These are phyloP conservation scores for Colletotrichum gigasporum DNA, from an alignment of 2,329 filamentous ascomycete genomes.

Conservation along the genomic window DNA sequence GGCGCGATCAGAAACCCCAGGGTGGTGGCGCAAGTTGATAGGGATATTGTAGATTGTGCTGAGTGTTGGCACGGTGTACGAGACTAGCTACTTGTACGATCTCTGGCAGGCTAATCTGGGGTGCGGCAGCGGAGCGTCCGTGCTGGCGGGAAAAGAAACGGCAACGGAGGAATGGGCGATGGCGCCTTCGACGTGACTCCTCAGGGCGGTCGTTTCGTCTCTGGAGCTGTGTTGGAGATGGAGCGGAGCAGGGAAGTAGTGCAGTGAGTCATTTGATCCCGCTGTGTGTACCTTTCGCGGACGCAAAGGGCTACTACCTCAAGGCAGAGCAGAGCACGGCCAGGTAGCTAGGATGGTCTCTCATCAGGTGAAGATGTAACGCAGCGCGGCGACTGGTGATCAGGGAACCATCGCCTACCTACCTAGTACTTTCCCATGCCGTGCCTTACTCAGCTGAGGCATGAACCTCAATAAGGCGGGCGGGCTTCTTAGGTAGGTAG, in stretches of 20 bases:
- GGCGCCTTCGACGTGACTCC: background rate
- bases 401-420: background rate
- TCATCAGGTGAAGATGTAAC: background rate
- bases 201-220: background rate
- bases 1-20: constrained; percentile 29
- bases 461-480: too few species aligned
- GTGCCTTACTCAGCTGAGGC: too few species aligned
- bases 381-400: background rate
- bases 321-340: background rate
- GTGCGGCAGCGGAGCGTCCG: constrained; percentile 11
- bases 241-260: background rate
- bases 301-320: too few species aligned
- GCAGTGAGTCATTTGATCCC: constrained; percentile 15
- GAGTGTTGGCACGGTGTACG: background rate
- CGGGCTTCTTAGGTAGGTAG: too few species aligned
- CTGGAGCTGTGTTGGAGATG: constrained; percentile 1
- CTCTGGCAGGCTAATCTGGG: constrained; percentile 6
- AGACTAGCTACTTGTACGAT: too few species aligned
- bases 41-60: constrained; percentile 8
- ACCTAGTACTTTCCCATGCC: too few species aligned
- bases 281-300: background rate
- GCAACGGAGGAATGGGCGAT: background rate
- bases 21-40: constrained; percentile 26
- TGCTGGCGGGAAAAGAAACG: constrained; percentile 12
- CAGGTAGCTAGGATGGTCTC: background rate